Evolutionary conservation across 345 rosid genomes (phyloP).

Genomic region (Bretschneidera sinensis): DNA sequence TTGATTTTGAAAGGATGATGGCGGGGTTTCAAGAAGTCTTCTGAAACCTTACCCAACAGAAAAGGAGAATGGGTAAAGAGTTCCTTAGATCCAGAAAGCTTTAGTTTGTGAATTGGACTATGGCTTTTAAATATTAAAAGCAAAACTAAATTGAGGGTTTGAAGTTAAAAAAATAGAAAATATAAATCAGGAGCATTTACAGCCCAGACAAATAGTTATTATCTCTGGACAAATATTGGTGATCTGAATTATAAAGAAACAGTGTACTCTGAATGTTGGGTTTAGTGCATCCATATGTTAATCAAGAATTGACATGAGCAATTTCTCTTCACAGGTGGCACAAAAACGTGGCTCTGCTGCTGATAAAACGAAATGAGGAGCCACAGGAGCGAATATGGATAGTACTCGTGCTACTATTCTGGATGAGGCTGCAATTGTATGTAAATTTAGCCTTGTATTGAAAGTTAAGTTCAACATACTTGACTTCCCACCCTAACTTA

Average conservation of each 20-base stretch:
- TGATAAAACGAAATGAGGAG: conserved; percentile 72
- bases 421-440: conserved; percentile 87
- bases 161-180: too few species aligned
- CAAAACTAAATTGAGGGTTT: too few species aligned
- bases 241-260: too few species aligned
- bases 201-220: background rate
- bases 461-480: conserved; percentile 9
- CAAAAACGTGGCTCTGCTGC: conserved; percentile 59
- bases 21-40: background rate
- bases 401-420: conserved; percentile 68
- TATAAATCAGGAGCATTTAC: background rate
- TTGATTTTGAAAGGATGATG: too few species aligned
- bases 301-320: conserved; percentile 12
- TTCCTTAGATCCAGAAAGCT: background rate
- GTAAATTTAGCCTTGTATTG: conserved; percentile 22
- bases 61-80: background rate
- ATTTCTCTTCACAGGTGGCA: conserved; percentile 53
- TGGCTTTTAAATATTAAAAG: too few species aligned
- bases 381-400: conserved; percentile 61
- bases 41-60: background rate
- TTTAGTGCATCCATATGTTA: background rate
- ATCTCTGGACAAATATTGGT: too few species aligned
- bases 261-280: too few species aligned
- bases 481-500: conserved; percentile 15
- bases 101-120: too few species aligned